Evolutionary conservation across 2,329 filamentous ascomycete genomes (phyloP), one percentile per base, ranked within the genome.

Genomic region (Atkinsonella texensis): DNA sequence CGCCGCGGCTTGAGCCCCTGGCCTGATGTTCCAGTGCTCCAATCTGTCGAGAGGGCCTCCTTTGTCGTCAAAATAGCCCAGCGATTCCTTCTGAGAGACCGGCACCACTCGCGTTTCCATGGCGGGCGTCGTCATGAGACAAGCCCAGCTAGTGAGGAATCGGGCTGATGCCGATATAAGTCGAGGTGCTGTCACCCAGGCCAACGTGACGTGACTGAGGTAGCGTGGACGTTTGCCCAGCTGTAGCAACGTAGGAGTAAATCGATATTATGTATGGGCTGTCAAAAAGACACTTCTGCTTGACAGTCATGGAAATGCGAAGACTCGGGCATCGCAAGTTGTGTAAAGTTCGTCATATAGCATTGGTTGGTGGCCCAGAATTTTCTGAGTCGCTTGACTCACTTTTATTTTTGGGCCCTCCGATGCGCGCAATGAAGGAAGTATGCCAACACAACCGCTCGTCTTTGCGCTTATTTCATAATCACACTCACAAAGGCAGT

Each of bases 81-180:
- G 58, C 10, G 60, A 54, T 18, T 57, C 60, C 53, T 57, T 60
- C 31, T 54, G 59, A 15, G 63, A 56, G 42, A 73, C 63, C 50
- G 59, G 65, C 45, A 71, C 60, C 50, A 73, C 65, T 28, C 65
- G 64, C 11, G 71, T 73, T 57, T 71, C 61, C 68, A 72, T 72
- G 35, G 59, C 54, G 48, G 55, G 40, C 39, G 35, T n/a, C 28
- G 20, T 31, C 35, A 43, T 13, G 20, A 2, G 10, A 42, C 12
- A 31, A 33, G 38, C 23, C 44, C 23, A 40, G 44, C 35, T 47
- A 31, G 20, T 33, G 31, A 12, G 54, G 35, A 40, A 50, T 32
- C 54, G 58, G 13, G 53, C 52, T 13, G 52, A 46, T 39, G 54
- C 48, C 17, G 62, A 58, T 60, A 53, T 62, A 63, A 63, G 63